Evolutionary conservation across 148 eudicot genomes (phyloP), one percentile per base, ranked within the genome.

Genomic region (Silene uniflora): DNA sequence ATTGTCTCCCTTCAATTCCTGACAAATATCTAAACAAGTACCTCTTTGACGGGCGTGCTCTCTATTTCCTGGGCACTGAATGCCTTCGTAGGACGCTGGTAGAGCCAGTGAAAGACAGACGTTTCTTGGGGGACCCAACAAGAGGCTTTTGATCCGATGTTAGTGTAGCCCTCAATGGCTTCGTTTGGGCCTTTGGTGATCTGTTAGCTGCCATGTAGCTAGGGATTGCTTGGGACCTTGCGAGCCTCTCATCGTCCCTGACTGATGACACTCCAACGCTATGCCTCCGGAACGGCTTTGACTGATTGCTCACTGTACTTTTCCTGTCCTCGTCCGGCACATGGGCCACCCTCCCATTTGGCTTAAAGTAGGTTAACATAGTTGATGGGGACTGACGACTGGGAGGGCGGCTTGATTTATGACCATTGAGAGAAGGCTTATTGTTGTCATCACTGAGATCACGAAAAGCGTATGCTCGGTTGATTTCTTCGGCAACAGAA

Each of bases 211-310:
- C 87, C 93, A 89, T 88, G 84, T 89, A 88, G 71, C 88, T 86
- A 0, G 91, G 91, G 73, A 84, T 74, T 0, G 88, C 63, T 2
- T 88, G 85, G 1, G 87, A 86, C 80, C 89, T 88, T 0, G 83
- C 88, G 3, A 85, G 86, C 87, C 97, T 95, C 79, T 95, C 94
- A 21, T 86, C 90, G 14, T 91, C 96, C 75, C 92, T 81, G 66
- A 83, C 85, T 0, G 96, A 88, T 23, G 97, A 90, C n/a, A 92
- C 91, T 0, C 89, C 90, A 67, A 89, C 79, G 84, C 92, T 95
- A 71, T 92, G 96, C 90, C 98, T 87, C 79, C 91, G 71, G 73
- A 63, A 74, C 39, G 77, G 35, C 27, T 92, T 88, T 12, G 93
- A 86, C 64, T 84, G 90, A 11, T 73, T 71, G 61, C 93, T 87